Percentiles rank a stretch among this genome's conserved stretches.
Conservation (phyloP, 176 grass and related monocot species). For the Paspalum notatum region DNA sequence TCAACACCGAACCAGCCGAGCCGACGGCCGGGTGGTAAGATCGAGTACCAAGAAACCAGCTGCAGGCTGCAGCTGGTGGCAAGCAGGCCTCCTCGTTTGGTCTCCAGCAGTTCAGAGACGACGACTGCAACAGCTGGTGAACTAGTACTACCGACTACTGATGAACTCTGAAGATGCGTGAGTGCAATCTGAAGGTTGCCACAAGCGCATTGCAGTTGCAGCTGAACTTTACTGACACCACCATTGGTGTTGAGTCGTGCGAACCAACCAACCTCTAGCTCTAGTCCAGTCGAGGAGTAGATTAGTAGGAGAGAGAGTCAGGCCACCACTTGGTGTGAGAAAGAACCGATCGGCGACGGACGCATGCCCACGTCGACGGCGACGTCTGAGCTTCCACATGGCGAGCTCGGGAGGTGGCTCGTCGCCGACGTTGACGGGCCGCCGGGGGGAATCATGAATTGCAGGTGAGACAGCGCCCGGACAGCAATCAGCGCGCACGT, state of each 20-base stretch:
- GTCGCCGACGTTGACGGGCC: conserved; percentile 31
- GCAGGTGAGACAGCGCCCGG: conserved; percentile 21
- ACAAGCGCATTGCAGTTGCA: no score
- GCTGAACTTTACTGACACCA: no score
- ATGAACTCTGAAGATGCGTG: neutral
- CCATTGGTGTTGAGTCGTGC: no score
- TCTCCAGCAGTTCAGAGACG: neutral
- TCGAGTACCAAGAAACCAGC: conserved; percentile 11
- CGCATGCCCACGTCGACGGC: conserved; percentile 25
- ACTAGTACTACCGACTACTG: no score
- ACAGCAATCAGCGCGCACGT: conserved; percentile 27
- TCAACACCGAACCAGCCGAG: neutral
- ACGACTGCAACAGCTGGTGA: neutral
- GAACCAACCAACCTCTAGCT: no score
- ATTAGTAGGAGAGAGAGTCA: no score
- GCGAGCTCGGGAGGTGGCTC: conserved; percentile 42
- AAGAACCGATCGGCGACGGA: neutral
- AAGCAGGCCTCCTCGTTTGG: neutral
- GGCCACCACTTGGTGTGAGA: no score
- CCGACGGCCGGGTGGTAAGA: conserved; percentile 4
- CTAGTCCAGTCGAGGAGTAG: no score
- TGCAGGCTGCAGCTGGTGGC: neutral
- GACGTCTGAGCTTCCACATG: conserved; percentile 73
- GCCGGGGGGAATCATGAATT: conserved; percentile 41
- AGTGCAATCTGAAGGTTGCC: neutral